Evolutionary conservation across 306 rosid genomes (phyloP), one percentile per base, ranked within the genome.

Genomic region (Sindora glabra): DNA sequence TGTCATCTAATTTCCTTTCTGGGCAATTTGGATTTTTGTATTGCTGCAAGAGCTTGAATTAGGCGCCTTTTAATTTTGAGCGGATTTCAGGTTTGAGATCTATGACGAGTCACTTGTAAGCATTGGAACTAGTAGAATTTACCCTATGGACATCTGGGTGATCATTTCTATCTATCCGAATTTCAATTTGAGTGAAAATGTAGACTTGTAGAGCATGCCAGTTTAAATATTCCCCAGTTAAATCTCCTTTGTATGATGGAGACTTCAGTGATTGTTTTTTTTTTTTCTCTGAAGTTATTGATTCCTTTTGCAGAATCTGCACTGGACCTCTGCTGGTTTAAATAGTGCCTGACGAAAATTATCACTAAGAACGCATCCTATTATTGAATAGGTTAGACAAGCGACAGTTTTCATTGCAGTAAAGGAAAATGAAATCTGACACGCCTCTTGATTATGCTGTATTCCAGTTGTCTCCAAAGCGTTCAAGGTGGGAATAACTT

Each of bases 381-480:
- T 67, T 74, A 55, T 13, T 80, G 95, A 80, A 61, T 70, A 66
- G 66, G 49, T 65, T 67, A 9, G 57, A 62, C 64, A 56, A 56
- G 73, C 58, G 75, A 65, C 46, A 50, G 75, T 49, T 42, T 58
- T 58, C 29, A 53, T 65, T 55, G 38, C 10, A 65, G 67, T 60
- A 69, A 59, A 64, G 47, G 67, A 87, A 80, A 81, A 94, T 94
- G 99, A 94, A 83, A 78, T 65, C 97, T n/a, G 94, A 80, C 30
- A 71, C 86, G 25, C 89, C 83, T 73, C 83, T 94, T 78, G 99
- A 94, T 63, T 89, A 82, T 75, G 99, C 99, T 4, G 83, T 82
- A 19, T 77, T 94, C 54, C 97, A 94, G 32, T 76, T 94, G 83
- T 94, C 99, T 21, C 94, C 99, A 5, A 84, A 78, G 76, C 87